Evolutionary conservation across 169 alveolate genomes (phyloP), one percentile per base, ranked within the genome.

Genomic region (Toxoplasma gondii): DNA sequence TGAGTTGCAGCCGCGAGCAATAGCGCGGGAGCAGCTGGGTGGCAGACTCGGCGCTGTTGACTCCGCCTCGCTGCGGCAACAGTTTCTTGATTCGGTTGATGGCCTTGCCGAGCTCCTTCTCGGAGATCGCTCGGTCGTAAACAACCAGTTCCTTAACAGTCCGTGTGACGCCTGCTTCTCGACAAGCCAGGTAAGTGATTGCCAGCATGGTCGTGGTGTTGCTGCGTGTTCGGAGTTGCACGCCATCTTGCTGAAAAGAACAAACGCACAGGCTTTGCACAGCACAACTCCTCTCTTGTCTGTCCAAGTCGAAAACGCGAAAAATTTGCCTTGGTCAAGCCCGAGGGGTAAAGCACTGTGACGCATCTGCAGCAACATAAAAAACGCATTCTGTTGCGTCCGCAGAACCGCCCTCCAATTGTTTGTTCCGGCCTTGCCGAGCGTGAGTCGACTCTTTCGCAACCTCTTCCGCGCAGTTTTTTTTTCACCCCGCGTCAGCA

Each of bases 81-180:
- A 19, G 90, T 44, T 97, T 97, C 86, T 98, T 98, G 92, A 98
- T 91, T 31, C 97, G 96, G 91, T 98, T 98, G 86, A 98, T 97
- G 45, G 99, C 97, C 67, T 97, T 95, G 44, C 98, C 99, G 19
- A 98, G 95, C 80, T 98, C 99, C 90, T 96, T 97, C 78, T 97
- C 98, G 87, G 98, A 92, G 64, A 97, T 92, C 19, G 97, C 95
- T 53, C 98, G 91, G 93, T 98, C 99, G 81, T 95, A 98, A 0
- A 97, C 92, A 34, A 95, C 92, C 39, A 98, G 95, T 95, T 98
- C 99, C 93, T 97, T 97, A 27, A 98, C 96, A 24, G 98, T 97
- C 64, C 98, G 97, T 64, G 98, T 96, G n/a, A 95, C 97, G 0
- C 98, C 98, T 31, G 97, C 98, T 95, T 98, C 99, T 39, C 99